Base-by-base conservation (phyloP, 108 stramenopile genomes). In the Phaeodactylum tricornutum region DNA sequence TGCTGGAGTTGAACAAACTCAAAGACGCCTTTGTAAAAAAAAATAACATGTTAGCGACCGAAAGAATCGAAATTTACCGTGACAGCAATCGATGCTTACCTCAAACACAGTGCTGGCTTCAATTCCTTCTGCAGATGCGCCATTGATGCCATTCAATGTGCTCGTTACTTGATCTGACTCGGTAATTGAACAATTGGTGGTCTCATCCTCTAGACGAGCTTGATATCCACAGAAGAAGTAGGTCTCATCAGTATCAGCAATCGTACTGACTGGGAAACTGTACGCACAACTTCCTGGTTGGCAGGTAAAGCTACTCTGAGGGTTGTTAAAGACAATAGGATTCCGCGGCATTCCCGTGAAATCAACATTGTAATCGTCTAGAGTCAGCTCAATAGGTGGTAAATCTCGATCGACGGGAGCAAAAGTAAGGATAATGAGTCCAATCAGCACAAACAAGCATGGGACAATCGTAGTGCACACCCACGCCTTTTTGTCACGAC, bases 401-500 rank as follows among this genome's bases (percentile, higher is more conserved):
- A 73, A 53, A 30, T 76, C 64, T 25, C 62, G 55, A 29, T 63
- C 44, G 9, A 48, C 32, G 6, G 57, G 19, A 14, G 67, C 48
- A 43, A 59, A 70, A 15, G 43, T 68, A 21, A 74, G 73, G 19
- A 81, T 39, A 19, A 88, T 27, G 50, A 88, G 69, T 1, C 87
- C 87, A 55, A 80, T 21, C 2, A 88, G 44, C 15, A 77, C 63
- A 50, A 71, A 74, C 1, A 84, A 15, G 22, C 62, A 67, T 20
- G 87, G 87, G 14, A 77, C 43, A 53, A 88, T 76, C 0, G 77
- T 84, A 4, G 81, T 81, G 43, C 74, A 88, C 42, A 39, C 55
- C 84, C 84, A 92, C 4, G 84, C 79, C 61, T 86, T 91, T 43
- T 85, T 86, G 65, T 91, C 89, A 30, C 89, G 47, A 17, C 72